Percentiles rank a stretch among this genome's conserved stretches.
Conservation (phyloP, 1,284 basidiomycete species). For the Ustilago hordei region DNA sequence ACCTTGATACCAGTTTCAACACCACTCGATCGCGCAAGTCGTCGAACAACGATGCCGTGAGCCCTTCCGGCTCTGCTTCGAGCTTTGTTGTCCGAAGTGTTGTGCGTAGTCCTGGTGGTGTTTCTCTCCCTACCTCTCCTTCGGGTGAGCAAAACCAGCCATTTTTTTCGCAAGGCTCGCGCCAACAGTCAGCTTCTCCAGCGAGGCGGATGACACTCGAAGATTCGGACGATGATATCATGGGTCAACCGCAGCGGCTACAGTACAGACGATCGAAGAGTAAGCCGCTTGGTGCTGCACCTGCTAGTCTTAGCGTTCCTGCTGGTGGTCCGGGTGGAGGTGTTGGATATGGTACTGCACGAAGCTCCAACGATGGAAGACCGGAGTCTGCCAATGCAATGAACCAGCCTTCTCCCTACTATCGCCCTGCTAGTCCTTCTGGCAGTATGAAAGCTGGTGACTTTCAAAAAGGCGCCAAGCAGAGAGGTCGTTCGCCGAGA, state of each 20-base stretch:
- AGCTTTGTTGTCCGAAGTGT: constrained; percentile 62
- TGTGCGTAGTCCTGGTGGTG: constrained; percentile 57
- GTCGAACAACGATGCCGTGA: constrained; percentile 20
- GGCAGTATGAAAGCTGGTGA: constrained; percentile 52
- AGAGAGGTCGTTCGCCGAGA: constrained; percentile 38
- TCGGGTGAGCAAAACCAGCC: constrained; percentile 10
- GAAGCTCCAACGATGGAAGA: constrained; percentile 58
- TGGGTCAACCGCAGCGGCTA: constrained; percentile 16
- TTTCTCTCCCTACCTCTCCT: constrained; percentile 39
- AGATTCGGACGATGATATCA: constrained; percentile 37
- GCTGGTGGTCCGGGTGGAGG: constrained; percentile 63
- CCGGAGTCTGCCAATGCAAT: constrained; percentile 32
- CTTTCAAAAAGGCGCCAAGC: constrained; percentile 37
- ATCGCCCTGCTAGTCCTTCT: constrained; percentile 34
- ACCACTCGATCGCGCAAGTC: constrained; percentile 36
- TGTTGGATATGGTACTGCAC: constrained; percentile 56
- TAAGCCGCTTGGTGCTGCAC: constrained; percentile 37
- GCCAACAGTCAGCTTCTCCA: constrained; percentile 25
- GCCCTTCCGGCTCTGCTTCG: constrained; percentile 26
- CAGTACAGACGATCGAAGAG: constrained; percentile 46
- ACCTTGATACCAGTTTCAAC: constrained; percentile 24
- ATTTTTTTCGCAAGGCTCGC: constrained; percentile 6
- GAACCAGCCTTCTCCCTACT: constrained; percentile 20
- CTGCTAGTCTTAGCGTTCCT: constrained; percentile 53
- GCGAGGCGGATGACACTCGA: constrained; percentile 38